Evolutionary conservation across 495 filamentous ascomycete species (phyloP).

Genomic region (Friedmanniomyces endolithicus): DNA sequence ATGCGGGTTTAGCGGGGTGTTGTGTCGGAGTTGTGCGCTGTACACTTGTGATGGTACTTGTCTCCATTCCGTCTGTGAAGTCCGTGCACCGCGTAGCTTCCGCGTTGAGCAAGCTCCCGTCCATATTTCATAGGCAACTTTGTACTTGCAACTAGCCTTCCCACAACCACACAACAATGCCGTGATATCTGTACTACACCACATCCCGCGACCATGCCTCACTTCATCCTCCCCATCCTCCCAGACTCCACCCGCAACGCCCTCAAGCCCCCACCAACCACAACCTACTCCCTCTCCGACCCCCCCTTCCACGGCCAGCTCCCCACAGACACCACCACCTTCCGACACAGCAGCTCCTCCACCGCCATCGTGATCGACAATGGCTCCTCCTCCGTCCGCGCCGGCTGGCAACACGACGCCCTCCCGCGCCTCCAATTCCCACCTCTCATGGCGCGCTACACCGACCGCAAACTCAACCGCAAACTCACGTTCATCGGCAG

Average conservation of each 20-base stretch:
- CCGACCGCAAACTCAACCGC: slow-evolving; percentile 80
- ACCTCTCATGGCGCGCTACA: slow-evolving; percentile 84
- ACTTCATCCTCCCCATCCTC: slow-evolving; percentile 14
- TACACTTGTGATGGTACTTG: too few relatives aligned
- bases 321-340: slow-evolving; percentile 50
- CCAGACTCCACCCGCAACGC: slow-evolving; percentile 20
- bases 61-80: too few relatives aligned
- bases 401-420: slow-evolving; percentile 87
- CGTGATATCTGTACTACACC: background rate
- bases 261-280: slow-evolving; percentile 39
- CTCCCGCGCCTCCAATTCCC: slow-evolving; percentile 66
- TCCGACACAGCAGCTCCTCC: slow-evolving; percentile 37
- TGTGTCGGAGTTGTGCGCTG: too few relatives aligned
- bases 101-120: background rate
- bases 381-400: slow-evolving; percentile 79
- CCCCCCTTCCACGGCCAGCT: slow-evolving; percentile 65
- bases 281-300: slow-evolving; percentile 49
- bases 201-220: slow-evolving; percentile 12
- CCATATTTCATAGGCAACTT: too few relatives aligned
- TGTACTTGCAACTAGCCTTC: too few relatives aligned
- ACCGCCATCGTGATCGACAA: slow-evolving; percentile 96
- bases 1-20: too few relatives aligned
- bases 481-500: slow-evolving; percentile 82
- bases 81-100: too few relatives aligned
- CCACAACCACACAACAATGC: background rate